Evolutionary conservation across 2,329 filamentous ascomycete genomes (phyloP), one percentile per base, ranked within the genome.

Genomic region (Pseudogymnoascus sp.): DNA sequence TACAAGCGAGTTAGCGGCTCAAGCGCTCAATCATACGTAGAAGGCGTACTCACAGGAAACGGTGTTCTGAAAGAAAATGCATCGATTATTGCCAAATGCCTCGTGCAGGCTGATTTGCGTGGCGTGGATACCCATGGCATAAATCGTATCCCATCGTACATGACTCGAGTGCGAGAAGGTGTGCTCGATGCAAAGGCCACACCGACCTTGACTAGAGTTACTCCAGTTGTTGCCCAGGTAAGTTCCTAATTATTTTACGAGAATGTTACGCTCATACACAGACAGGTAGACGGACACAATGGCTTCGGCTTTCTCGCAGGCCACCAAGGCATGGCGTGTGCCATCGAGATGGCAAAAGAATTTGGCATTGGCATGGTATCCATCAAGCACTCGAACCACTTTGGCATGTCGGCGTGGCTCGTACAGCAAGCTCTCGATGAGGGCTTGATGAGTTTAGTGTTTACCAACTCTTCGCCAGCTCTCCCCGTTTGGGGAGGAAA

Each of bases 391-490:
- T 89, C 86, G 42, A 93, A 93, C 68, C 89, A 93, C 73, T 92
- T 90, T 68, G 90, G 90, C 62, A 94, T 93, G 90, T 82, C 82
- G 3, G 90, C 90, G 0, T 93, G 89, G 88, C 71, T 91, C 0
- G 89, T 92, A 14, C 87, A 90, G 72, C 86, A 91, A 73, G 90
- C 89, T 0, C 73, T 92, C 9, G 87, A 93, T 64, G 85, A 82
- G 1, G 79, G 80, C 41, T 86, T 89, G 82, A 86, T 90, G 88
- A 67, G 67, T 61, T 64, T 75, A 2, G 73, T 72, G 0, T 75
- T 74, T 62, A 75, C 73, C 2, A 75, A 75, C 59, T 71, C 72
- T 0, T 67, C 66, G 7, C 68, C 69, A 1, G 69, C 69, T 9
- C 68, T 76, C 62, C 72, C 74, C 0, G 71, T 72, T 0, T 76